Evolutionary conservation across 1,284 basidiomycete genomes (phyloP).

Genomic region (Boletus calvinii): DNA sequence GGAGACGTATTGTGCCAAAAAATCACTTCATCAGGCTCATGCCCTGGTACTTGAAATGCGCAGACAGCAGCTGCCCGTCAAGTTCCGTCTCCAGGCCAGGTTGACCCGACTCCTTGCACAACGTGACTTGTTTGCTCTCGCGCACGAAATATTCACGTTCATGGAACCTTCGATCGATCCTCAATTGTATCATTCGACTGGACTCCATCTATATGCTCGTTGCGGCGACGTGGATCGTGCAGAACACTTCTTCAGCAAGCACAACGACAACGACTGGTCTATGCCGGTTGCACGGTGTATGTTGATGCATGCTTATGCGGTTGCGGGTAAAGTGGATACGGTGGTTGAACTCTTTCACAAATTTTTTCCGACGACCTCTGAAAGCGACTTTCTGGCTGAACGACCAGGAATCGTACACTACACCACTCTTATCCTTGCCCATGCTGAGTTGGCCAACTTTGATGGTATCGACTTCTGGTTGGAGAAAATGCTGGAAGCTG

Average conservation of each 20-base stretch:
- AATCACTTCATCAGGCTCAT: conserved; percentile 41
- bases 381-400: conserved; percentile 30
- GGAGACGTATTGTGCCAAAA: conserved; percentile 35
- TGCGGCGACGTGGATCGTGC: conserved; percentile 49
- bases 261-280: conserved; percentile 35
- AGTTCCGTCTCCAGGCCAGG: conserved; percentile 32
- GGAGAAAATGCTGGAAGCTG: conserved; percentile 48
- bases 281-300: conserved; percentile 38
- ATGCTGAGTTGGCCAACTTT: conserved; percentile 50
- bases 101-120: conserved; percentile 49
- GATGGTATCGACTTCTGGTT: conserved; percentile 59
- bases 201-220: conserved; percentile 51
- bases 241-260: conserved; percentile 42
- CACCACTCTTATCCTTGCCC: conserved; percentile 55
- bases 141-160: conserved; percentile 43
- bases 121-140: conserved; percentile 40
- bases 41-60: conserved; percentile 45
- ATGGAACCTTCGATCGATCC: conserved; percentile 25
- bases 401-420: conserved; percentile 52
- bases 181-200: conserved; percentile 40
- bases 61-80: conserved; percentile 35
- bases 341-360: conserved; percentile 54
- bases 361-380: conserved; percentile 43
- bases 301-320: conserved; percentile 56
- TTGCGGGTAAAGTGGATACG: conserved; percentile 40